Evolutionary conservation across 176 grass and related monocot species (phyloP).

Genomic region (Elaeis guineensis): DNA sequence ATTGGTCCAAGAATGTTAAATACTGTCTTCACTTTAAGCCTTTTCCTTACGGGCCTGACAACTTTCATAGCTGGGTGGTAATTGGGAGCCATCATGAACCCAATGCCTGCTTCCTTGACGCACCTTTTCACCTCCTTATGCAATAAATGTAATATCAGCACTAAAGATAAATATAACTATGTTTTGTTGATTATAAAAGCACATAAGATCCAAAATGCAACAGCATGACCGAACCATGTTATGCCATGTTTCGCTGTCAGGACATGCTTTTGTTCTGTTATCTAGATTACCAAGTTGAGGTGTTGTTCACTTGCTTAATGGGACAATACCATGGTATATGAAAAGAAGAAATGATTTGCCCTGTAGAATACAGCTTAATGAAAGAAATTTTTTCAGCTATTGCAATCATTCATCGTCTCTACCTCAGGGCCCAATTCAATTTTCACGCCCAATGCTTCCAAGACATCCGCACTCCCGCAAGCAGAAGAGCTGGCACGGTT

Average conservation of each 20-base stretch:
- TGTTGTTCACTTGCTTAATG: no score
- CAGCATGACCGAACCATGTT: no score
- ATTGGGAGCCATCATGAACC: conserved; percentile 98
- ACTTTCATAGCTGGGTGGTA: conserved; percentile 98
- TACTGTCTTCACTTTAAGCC: conserved; percentile 89
- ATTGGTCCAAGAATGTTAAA: conserved; percentile 96
- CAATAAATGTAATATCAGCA: conserved; percentile 16
- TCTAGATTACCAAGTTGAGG: no score
- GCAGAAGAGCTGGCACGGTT: conserved; percentile 88
- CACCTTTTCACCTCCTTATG: conserved; percentile 68
- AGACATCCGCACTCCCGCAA: conserved; percentile 94
- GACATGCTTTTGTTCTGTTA: no score
- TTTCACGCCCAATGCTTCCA: conserved; percentile 76
- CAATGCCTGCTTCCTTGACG: conserved; percentile 72
- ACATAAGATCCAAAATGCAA: no score
- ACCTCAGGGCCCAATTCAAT: conserved; percentile 80
- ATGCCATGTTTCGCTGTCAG: no score
- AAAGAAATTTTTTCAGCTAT: no score
- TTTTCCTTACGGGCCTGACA: conserved; percentile 82
- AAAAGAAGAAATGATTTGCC: no score
- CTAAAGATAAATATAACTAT: no score
- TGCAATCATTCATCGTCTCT: not conserved
- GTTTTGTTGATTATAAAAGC: no score
- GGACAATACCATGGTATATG: no score
- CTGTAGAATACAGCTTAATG: no score